Conservation (phyloP, 2,329 filamentous ascomycete genomes). For the Penicillium sp. region DNA sequence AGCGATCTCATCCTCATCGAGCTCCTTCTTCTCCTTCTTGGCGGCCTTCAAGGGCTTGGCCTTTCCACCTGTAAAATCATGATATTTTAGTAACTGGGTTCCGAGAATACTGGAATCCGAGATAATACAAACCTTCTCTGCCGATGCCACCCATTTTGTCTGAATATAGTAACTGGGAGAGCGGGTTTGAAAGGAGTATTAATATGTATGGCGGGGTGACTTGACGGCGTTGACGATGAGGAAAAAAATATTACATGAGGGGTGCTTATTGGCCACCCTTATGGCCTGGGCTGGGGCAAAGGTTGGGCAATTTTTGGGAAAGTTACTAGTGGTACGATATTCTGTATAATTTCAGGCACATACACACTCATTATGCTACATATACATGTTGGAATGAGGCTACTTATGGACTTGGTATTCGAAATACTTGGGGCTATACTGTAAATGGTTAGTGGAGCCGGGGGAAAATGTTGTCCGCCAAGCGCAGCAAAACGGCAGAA, state of each 20-base stretch:
- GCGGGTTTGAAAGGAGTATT: constrained; percentile 3
- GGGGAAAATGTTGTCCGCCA: not conserved
- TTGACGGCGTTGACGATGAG: constrained; percentile 2
- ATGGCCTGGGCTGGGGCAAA: not conserved
- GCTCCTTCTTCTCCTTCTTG: constrained; percentile 74
- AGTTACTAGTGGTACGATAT: not conserved
- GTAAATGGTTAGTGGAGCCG: not conserved
- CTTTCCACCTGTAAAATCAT: constrained; percentile 57
- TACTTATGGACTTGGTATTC: not conserved
- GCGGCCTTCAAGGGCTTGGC: constrained; percentile 75
- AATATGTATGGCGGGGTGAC: not conserved
- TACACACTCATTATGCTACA: not conserved
- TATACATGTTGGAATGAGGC: too few species aligned
- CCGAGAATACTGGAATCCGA: not conserved
- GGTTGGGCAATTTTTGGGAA: not conserved
- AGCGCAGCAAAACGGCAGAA: not conserved
- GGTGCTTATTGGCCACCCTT: constrained; percentile 13
- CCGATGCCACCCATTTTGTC: constrained; percentile 55
- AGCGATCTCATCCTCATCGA: constrained; percentile 79
- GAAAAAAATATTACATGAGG: constrained; percentile 11
- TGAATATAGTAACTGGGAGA: constrained; percentile 1
- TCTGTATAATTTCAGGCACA: not conserved
- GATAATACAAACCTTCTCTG: constrained; percentile 52
- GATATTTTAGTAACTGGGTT: constrained; percentile 15
- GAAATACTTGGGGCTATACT: not conserved